phyloP scores from a whole-genome alignment of 441 rosid species.

The Theobroma grandiflorum region DNA sequence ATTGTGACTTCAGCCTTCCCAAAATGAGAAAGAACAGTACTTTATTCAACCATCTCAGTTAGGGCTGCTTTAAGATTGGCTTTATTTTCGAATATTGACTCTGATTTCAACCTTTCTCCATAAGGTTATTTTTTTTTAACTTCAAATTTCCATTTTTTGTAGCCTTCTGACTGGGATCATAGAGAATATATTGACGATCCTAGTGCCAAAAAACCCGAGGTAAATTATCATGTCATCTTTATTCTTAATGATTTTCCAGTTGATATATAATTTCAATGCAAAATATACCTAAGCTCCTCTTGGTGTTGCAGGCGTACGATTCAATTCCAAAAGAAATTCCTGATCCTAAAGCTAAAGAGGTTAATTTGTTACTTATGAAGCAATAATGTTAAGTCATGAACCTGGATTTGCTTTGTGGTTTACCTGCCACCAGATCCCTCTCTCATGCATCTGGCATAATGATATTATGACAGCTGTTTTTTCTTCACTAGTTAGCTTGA shows the following conservation, averaged over 20 bases:
- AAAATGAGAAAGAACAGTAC: background rate
- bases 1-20: background rate
- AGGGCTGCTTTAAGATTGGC: background rate
- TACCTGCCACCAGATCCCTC: background rate
- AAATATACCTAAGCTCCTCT: slow-evolving; percentile 21
- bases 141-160: slow-evolving; percentile 29
- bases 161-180: slow-evolving; percentile 96
- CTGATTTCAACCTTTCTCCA: background rate
- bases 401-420: background rate
- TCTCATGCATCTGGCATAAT: background rate
- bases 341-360: slow-evolving; percentile 80
- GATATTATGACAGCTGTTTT: slow-evolving; percentile 27
- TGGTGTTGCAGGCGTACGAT: slow-evolving; percentile 69
- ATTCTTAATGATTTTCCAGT: background rate
- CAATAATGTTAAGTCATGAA: slow-evolving; percentile 1
- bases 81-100: background rate
- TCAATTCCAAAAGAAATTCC: slow-evolving; percentile 74
- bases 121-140: background rate
- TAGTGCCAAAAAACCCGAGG: slow-evolving; percentile 79
- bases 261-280: background rate
- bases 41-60: background rate
- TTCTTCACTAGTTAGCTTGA: slow-evolving; percentile 58
- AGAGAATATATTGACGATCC: slow-evolving; percentile 91
- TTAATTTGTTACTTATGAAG: slow-evolving; percentile 25
- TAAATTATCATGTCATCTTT: slow-evolving; percentile 28